Base-by-base conservation (phyloP, 352 stramenopile genomes). In the Pythium biforme region DNA sequence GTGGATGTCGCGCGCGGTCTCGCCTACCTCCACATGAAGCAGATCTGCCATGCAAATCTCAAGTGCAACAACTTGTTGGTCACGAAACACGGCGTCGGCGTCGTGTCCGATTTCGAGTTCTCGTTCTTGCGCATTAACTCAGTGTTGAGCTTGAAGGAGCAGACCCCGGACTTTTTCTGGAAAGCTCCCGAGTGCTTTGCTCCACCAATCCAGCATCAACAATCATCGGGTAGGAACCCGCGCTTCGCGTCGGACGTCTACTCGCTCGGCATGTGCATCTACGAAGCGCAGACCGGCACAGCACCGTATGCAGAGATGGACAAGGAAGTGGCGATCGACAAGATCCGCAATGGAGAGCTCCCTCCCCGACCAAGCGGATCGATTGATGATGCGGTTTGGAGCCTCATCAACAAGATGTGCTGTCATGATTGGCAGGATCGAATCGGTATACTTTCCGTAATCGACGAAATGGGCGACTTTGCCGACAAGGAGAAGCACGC, bases 11-110 rank as follows among this genome's bases (percentile, higher is more conserved):
- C 64, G 8, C 56, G 47, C 6, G 56, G 64, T 1, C 64, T 70
- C 26, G 50, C 50, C 8, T 70, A 70, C 37, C n/a, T 81, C 7
- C 73, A 77, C 63, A 70, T 62, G 7, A 57, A 51, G n/a, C 61
- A 66, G 34, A 23, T 76, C 9, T 62, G 77, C 10, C 67, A 81
- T 25, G 73, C 64, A 14, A 81, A 81, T 26, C 33, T 81, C 11
- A 77, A 71, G 33, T 76, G 73, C 64, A 59, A 37, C 19, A 81
- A 81, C 34, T 37, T 81, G 5, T 43, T 81, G 9, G 62, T 81
- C 17, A 63, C 65, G 15, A 59, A 55, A 4, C 33, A 72, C 37
- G 64, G 59, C 15, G 58, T 41, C 6, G 64, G 69, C 19, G 72
- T 76, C 46, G 29, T 81, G 6, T 77, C 72, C 20, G 73, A 72